Percentiles rank a stretch among this genome's conserved stretches.
Evolutionary conservation across 192 early-diverging fungal genomes (phyloP).

Genomic region (Phycomyces blakesleeanus): DNA sequence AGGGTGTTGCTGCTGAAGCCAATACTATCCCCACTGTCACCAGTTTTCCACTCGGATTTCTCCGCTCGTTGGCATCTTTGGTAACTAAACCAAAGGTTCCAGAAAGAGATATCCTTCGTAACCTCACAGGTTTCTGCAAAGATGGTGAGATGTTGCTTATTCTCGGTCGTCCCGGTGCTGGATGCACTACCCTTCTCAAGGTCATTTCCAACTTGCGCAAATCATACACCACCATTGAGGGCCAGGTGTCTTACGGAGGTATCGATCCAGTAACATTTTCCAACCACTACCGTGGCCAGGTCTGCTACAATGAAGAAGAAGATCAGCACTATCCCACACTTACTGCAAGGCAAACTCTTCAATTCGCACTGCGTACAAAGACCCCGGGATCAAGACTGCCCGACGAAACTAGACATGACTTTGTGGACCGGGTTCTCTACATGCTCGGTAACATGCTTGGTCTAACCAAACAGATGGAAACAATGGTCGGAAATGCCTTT

Average conservation of each 20-base stretch:
- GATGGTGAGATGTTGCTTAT: constrained; percentile 73
- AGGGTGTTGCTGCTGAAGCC: constrained; percentile 31
- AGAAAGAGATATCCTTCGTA: constrained; percentile 47
- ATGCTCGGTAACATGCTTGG: constrained; percentile 50
- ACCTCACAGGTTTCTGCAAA: constrained; percentile 61
- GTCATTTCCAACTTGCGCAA: constrained; percentile 54
- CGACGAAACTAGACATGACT: constrained; percentile 44
- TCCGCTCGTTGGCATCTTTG: neutral
- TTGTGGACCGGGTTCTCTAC: constrained; percentile 46
- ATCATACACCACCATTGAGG: constrained; percentile 48
- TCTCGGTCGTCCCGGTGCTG: constrained; percentile 67
- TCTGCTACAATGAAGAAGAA: constrained; percentile 80
- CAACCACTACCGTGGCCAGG: constrained; percentile 65
- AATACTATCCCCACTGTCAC: constrained; percentile 28
- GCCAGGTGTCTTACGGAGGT: constrained; percentile 66
- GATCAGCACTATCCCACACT: constrained; percentile 78
- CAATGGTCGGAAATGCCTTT: constrained; percentile 74
- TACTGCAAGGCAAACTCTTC: constrained; percentile 73
- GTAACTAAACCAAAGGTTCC: constrained; percentile 21
- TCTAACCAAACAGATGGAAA: constrained; percentile 60
- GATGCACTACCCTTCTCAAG: constrained; percentile 64
- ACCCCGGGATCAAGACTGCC: constrained; percentile 54
- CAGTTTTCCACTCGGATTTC: constrained; percentile 11
- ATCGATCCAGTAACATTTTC: constrained; percentile 58
- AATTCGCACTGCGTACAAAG: constrained; percentile 74